Base-by-base conservation (phyloP, 805 yeast species). In the Cyberlindnera euphorbiiphila region DNA sequence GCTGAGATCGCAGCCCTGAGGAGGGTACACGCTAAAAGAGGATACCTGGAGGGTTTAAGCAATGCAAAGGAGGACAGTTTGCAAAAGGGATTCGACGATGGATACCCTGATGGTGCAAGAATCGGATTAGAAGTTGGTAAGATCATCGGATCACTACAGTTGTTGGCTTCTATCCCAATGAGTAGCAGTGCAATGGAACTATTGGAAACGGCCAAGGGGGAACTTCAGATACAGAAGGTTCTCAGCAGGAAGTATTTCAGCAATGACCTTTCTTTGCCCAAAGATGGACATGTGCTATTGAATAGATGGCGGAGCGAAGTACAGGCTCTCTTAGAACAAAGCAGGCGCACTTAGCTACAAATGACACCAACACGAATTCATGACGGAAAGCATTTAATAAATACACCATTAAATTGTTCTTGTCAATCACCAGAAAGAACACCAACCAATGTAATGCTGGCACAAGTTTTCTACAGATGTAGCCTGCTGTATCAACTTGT, bases 381-480 rank as follows among this genome's bases (percentile, higher is more conserved):
- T 30, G 11, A 30, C 19, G 24, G 24, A 8, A 21, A 9, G 8
- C 8, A 9, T 21, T 21, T 21, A 27, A 27, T 27, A 27, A 17
- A 29, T 6, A n/a, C 9, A 27, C 6, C 13, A 5, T 15, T 11
- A 19, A 11, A n/a, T n/a, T 29, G 32, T 18, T 6, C 15, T 9
- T 16, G 4, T 16, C 6, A 6, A 20, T 44, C 38, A 91, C 98
- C 98, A 93, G 75, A 91, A 93, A 1, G 98, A 85, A 64, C 99
- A 93, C 99, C 99, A 93, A 14, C 99, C 99, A 45, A 93, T 84
- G 57, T 85, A 93, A 62, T 91, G 98, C 62, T 88, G 97, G 55
- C 98, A 93, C 38, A 93, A 65, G 53, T 93, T 93, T 57, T 93
- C 98, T 21, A 91, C 94, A 33, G 95, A 83, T 0, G 98, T 93